Evolutionary conservation across 345 rosid genomes (phyloP).

Genomic region (Cardiospermum halicacabum): DNA sequence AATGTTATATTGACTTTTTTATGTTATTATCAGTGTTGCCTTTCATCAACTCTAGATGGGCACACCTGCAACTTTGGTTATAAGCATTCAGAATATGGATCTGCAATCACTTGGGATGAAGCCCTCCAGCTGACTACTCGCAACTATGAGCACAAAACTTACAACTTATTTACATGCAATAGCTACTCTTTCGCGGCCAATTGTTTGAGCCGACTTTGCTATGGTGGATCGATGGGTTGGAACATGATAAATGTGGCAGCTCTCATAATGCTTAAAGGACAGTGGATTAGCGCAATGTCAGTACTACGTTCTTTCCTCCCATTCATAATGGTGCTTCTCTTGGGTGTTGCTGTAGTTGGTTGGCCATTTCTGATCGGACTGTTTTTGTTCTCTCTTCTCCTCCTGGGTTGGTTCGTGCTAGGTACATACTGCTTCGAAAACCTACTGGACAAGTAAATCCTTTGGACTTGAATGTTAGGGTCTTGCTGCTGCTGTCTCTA

Average conservation of each 20-base stretch:
- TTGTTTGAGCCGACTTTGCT: conserved; percentile 73
- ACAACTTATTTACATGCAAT: conserved; percentile 94
- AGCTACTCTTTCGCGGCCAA: conserved; percentile 78
- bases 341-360: conserved; percentile 54
- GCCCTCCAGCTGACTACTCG: conserved; percentile 46
- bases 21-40: conserved; percentile 91
- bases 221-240: conserved; percentile 74
- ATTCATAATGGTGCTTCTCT: conserved; percentile 44
- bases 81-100: conserved; percentile 62
- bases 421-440: conserved; percentile 57
- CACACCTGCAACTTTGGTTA: conserved; percentile 79
- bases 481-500: conserved; percentile 11
- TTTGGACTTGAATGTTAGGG: not conserved
- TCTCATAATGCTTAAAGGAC: conserved; percentile 57
- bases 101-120: conserved; percentile 82
- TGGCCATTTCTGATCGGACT: conserved; percentile 87
- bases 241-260: conserved; percentile 75
- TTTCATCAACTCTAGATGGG: conserved; percentile 61
- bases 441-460: conserved; percentile 47
- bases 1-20: too few relatives aligned
- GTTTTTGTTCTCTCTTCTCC: conserved; percentile 52
- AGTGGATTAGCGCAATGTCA: conserved; percentile 56
- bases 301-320: conserved; percentile 75
- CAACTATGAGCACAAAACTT: conserved; percentile 62
- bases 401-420: conserved; percentile 62